Conservation (phyloP, 1,139 yeast genomes). For the Magnusiomyces paraingens region DNA sequence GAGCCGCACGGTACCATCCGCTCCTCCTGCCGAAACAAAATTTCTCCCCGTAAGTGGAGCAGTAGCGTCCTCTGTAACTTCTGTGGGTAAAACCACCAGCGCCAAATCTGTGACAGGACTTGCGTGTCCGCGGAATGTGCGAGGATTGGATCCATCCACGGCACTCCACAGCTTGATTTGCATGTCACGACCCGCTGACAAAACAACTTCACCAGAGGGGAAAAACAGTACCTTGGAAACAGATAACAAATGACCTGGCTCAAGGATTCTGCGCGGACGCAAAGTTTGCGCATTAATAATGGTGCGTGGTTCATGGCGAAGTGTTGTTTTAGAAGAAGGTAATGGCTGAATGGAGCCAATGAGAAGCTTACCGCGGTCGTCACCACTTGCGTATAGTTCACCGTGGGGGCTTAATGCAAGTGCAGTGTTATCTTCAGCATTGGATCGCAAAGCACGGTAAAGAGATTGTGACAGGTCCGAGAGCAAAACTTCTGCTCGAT, state of each 20-base stretch:
- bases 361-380: conserved; percentile 38
- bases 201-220: conserved; percentile 54
- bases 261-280: conserved; percentile 20
- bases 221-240: conserved; percentile 41
- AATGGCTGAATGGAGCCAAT: conserved; percentile 20
- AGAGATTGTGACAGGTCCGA: neutral
- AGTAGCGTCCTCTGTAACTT: neutral
- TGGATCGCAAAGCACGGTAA: neutral
- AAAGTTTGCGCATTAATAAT: conserved; percentile 1
- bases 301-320: too few relatives aligned
- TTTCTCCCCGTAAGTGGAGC: conserved; percentile 54
- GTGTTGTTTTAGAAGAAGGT: too few relatives aligned
- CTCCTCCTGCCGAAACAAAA: conserved; percentile 36
- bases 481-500: neutral
- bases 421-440: conserved; percentile 23
- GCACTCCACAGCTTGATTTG: conserved; percentile 53
- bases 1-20: conserved; percentile 48
- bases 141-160: conserved; percentile 41
- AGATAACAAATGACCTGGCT: conserved; percentile 41
- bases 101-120: conserved; percentile 42
- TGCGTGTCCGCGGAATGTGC: conserved; percentile 46
- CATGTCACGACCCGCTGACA: conserved; percentile 52
- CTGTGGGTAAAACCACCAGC: conserved; percentile 31
- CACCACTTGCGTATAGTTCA: conserved; percentile 38
- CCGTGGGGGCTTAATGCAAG: conserved; percentile 34